These are phyloP conservation scores for Fusarium camptoceras DNA, from an alignment of 2,329 filamentous ascomycete genomes.

Conservation along the genomic window DNA sequence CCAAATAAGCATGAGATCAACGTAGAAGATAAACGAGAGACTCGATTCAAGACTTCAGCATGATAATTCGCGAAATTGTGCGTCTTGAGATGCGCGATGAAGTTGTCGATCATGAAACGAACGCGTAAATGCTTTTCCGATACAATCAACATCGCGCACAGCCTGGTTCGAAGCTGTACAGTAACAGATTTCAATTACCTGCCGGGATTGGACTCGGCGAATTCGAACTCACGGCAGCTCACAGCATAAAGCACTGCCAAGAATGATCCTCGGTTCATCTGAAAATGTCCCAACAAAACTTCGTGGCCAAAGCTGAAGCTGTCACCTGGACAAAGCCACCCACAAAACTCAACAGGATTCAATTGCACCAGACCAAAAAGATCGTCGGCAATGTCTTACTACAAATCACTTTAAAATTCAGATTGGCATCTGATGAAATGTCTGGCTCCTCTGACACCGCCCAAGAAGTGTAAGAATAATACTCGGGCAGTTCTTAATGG, in stretches of 20 bases:
- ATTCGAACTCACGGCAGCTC: background rate
- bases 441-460: slow-evolving; percentile 59
- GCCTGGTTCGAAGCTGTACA: background rate
- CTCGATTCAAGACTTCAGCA: background rate
- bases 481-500: slow-evolving; percentile 70
- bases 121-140: background rate
- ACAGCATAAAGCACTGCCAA: background rate
- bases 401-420: slow-evolving; percentile 12
- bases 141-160: background rate
- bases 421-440: slow-evolving; percentile 42
- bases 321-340: slow-evolving; percentile 24
- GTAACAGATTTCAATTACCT: background rate
- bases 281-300: slow-evolving; percentile 16
- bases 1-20: background rate
- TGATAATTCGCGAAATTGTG: background rate
- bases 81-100: background rate
- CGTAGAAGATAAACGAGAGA: background rate
- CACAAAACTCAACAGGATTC: background rate
- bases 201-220: background rate
- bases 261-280: slow-evolving; percentile 2
- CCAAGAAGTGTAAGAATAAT: slow-evolving; percentile 53
- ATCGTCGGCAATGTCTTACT: background rate
- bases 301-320: background rate
- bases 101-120: background rate
- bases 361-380: background rate